These are phyloP conservation scores for Penicillium waksmanii DNA, from an alignment of 495 filamentous ascomycete genomes.

Conservation along the genomic window DNA sequence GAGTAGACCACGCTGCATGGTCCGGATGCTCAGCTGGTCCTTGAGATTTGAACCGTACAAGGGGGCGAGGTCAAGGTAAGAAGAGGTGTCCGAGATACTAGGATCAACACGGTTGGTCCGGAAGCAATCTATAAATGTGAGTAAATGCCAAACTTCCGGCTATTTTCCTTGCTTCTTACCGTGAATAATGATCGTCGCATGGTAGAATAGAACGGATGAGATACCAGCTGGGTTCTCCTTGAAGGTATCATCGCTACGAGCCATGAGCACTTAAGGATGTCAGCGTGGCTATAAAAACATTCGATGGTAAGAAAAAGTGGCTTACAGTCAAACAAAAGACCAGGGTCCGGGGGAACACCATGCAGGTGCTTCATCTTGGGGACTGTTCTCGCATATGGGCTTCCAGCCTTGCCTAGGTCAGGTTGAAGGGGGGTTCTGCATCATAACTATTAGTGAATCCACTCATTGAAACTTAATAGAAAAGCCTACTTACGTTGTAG, in stretches of 20 bases:
- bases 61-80: too few relatives aligned
- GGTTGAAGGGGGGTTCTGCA: constrained; percentile 10
- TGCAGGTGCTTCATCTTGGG: constrained; percentile 15
- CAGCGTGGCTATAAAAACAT: too few relatives aligned
- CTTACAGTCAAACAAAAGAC: too few relatives aligned
- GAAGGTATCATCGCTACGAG: constrained; percentile 15
- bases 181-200: constrained; percentile 54
- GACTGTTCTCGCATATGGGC: constrained; percentile 39
- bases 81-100: too few relatives aligned
- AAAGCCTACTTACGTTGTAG: too few relatives aligned
- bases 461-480: too few relatives aligned
- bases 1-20: constrained; percentile 58
- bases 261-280: constrained; percentile 7
- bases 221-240: constrained; percentile 24
- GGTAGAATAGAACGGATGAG: constrained; percentile 54
- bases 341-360: constrained; percentile 30
- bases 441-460: too few relatives aligned
- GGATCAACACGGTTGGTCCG: too few relatives aligned
- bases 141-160: too few relatives aligned
- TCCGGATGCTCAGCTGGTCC: constrained; percentile 58
- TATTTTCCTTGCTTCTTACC: too few relatives aligned
- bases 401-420: constrained; percentile 50
- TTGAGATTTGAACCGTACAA: constrained; percentile 57
- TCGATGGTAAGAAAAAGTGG: too few relatives aligned
- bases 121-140: too few relatives aligned